Base-by-base conservation (phyloP, 2,329 filamentous ascomycete species). In the Pseudogymnoascus sp. region DNA sequence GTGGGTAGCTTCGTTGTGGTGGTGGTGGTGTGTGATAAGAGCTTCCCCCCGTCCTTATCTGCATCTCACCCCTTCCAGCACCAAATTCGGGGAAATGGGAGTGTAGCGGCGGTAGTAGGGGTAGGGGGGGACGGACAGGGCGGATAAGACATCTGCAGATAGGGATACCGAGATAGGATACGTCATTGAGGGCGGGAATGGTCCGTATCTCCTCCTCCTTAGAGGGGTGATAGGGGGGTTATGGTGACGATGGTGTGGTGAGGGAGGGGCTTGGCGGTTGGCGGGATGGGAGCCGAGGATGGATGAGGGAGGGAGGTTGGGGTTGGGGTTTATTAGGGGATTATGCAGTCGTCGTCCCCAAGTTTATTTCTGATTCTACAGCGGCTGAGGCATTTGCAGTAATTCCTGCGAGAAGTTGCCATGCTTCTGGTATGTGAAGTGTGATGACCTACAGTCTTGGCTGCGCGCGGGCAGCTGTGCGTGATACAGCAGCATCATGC, bases 171-270 rank as follows among this genome's bases (percentile, higher is more conserved):
- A 23, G 43, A 23, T 12, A 7, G 21, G 42, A 14, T 49, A 49
- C 43, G 43, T 49, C 43, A 49, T 49, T 49, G 43, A 49, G 7
- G 43, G 43, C 43, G 43, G 43, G 43, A 49, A 49, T 49, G 6
- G 16, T 28, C 43, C 43, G 43, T 49, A 28, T 49, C 43, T 14
- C 18, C 18, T 25, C 36, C 36, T 23, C 21, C 21, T 23, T n/a
- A 4, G 36, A 37, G 36, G 36, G 43, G 23, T 16, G 43, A 49
- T 49, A 49, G 21, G 21, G 38, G 43, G 40, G 4, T 11, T 43
- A 21, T 46, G 42, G 5, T 25, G 21, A 49, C 12, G 21, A 28
- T 16, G 40, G 40, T 46, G 11, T 23, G 18, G 18, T 6, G 14
- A 5, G 42, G 42, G 42, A 23, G 18, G 9, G 42, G 23, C 43